Evolutionary conservation across 139 green algal genomes (phyloP), one percentile per base, ranked within the genome.

Genomic region (Raphidocelis subcapitata): DNA sequence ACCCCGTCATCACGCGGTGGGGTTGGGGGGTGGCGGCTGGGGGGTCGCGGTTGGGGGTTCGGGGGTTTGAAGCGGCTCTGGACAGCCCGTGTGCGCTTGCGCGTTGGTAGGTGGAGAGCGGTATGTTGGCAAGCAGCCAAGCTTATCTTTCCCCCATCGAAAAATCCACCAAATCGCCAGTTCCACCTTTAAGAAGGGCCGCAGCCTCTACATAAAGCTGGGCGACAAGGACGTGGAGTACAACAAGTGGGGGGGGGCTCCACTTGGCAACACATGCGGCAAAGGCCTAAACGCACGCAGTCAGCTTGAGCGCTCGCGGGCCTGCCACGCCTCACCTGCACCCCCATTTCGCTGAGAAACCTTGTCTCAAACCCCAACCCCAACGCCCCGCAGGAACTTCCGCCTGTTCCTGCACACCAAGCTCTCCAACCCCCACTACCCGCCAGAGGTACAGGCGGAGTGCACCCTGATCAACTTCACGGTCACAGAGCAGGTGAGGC

Each of bases 391-490:
- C 41, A 37, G 41, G 64, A 91, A 92, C 82, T 96, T 96, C 89
- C 76, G 72, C 55, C 82, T 96, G 24, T 91, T 92, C 79, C 74
- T 96, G 77, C 91, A 96, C 87, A 96, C 91, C 75, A 96, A 96
- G 89, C 88, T 96, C 23, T 91, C 83, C 79, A 96, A 94, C 83
- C 91, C 91, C 16, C 89, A 96, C 82, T 94, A 92, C 80, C 88
- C 88, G 0, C 91, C 91, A 15, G 91, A 96, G 80, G 90, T 96
- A 69, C 91, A 96, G 79, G 89, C 91, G 18, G 89, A 94, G 85
- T 94, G 88, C 24, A 94, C 91, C 2, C 84, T 96, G 33, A 93
- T 94, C 84, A 94, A 94, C 82, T 96, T 94, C 81, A 94, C 89
- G 3, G 91, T 96, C 23, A 96, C 91, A 35, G 86, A 94, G 78